Conservation (phyloP, 352 stramenopile genomes). For the Phytophthora aleatoria region DNA sequence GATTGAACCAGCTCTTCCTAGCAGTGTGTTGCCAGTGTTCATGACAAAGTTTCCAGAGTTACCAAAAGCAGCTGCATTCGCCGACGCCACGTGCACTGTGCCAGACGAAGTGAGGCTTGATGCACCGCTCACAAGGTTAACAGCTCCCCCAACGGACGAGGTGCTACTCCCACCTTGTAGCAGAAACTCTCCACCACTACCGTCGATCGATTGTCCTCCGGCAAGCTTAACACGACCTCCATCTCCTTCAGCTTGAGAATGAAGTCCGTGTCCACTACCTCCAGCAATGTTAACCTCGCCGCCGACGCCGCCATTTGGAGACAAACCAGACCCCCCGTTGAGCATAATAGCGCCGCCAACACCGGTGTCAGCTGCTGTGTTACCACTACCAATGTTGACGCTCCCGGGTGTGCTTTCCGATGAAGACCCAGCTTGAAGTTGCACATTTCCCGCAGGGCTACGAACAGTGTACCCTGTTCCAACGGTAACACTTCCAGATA, state of each 20-base stretch:
- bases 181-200: constrained; percentile 38
- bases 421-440: constrained; percentile 41
- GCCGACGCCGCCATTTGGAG: constrained; percentile 53
- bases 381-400: constrained; percentile 44
- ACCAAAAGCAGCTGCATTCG: constrained; percentile 42
- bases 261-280: constrained; percentile 40
- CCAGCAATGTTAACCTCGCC: constrained; percentile 47
- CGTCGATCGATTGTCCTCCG: constrained; percentile 49
- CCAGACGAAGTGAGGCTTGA: constrained; percentile 58
- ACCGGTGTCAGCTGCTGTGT: constrained; percentile 33
- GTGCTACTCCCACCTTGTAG: constrained; percentile 42
- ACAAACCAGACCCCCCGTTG: constrained; percentile 46
- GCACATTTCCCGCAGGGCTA: constrained; percentile 33
- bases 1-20: constrained; percentile 48
- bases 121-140: constrained; percentile 44
- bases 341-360: constrained; percentile 42
- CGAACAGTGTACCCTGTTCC: constrained; percentile 30
- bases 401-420: constrained; percentile 30
- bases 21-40: constrained; percentile 40
- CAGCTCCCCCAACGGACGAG: constrained; percentile 49
- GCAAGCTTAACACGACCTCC: constrained; percentile 39
- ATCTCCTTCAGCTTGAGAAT: constrained; percentile 40
- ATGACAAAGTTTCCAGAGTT: constrained; percentile 47
- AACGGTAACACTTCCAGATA: constrained; percentile 34
- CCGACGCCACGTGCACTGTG: constrained; percentile 41